These are phyloP conservation scores for Chlamydomonas sp. DNA, from an alignment of 139 green algal genomes.

Conservation along the genomic window DNA sequence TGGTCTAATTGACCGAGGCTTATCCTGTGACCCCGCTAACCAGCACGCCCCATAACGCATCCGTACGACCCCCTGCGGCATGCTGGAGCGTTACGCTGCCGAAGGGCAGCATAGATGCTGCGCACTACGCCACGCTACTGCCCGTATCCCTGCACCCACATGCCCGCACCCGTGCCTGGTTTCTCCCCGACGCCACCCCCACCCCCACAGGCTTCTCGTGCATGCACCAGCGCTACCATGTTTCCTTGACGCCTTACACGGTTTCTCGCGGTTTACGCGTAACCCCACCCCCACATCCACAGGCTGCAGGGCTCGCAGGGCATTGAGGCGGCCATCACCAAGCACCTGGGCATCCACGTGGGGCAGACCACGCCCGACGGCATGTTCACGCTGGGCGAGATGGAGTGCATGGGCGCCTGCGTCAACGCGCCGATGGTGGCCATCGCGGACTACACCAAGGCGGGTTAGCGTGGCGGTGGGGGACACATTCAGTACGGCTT, in stretches of 20 bases:
- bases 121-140: too few species aligned
- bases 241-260: too few species aligned
- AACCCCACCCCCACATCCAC: background rate
- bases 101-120: too few species aligned
- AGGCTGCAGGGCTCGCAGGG: conserved; percentile 78
- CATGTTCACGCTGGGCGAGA: conserved; percentile 97
- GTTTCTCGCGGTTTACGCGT: background rate
- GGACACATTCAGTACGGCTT: background rate
- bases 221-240: background rate
- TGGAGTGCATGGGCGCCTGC: conserved; percentile 99
- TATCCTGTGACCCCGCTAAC: too few species aligned
- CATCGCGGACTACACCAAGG: conserved; percentile 89
- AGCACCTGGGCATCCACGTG: conserved; percentile 79
- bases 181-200: too few species aligned
- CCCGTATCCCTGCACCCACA: too few species aligned
- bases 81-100: too few species aligned
- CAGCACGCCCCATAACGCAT: too few species aligned
- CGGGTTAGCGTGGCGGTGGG: background rate
- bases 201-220: background rate
- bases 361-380: conserved; percentile 86
- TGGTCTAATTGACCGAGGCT: too few species aligned
- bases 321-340: conserved; percentile 81
- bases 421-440: conserved; percentile 99
- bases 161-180: too few species aligned
- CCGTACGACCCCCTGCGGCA: too few species aligned